These are phyloP conservation scores for Ochetophila trinervis DNA, from an alignment of 306 rosid genomes.

Conservation along the genomic window DNA sequence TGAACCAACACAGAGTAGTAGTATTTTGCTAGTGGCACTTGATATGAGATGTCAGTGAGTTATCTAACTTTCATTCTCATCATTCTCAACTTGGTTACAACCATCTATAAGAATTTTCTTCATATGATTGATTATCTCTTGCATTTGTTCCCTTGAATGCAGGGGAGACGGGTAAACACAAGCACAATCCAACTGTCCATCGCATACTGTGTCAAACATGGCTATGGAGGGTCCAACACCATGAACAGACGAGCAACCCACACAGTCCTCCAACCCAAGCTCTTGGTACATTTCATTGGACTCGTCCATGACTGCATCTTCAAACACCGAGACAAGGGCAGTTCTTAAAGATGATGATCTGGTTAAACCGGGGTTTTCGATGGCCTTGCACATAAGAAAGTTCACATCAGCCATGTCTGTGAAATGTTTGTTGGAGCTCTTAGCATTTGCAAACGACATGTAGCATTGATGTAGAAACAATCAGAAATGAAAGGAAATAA, in stretches of 20 bases:
- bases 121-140: conserved; percentile 56
- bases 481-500: too few relatives aligned
- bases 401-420: conserved; percentile 91
- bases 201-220: conserved; percentile 59
- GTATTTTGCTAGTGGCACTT: too few relatives aligned
- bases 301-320: conserved; percentile 54
- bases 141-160: conserved; percentile 81
- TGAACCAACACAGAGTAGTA: too few relatives aligned
- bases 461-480: too few relatives aligned
- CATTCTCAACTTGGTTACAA: conserved; percentile 27
- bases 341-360: conserved; percentile 74
- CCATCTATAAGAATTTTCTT: conserved; percentile 59
- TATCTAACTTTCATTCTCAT: conserved; percentile 20
- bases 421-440: conserved; percentile 78
- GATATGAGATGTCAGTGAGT: neutral
- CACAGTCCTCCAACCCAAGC: conserved; percentile 70
- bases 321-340: conserved; percentile 74
- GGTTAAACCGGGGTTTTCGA: conserved; percentile 80
- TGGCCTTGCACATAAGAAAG: conserved; percentile 88
- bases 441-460: conserved; percentile 48
- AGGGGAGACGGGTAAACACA: conserved; percentile 76
- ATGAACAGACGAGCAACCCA: conserved; percentile 73
- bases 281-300: conserved; percentile 30
- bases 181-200: conserved; percentile 63
- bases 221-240: conserved; percentile 92